Evolutionary conservation across 768 basidiomycete species (phyloP).

Genomic region (Pulveroboletus sp.): DNA sequence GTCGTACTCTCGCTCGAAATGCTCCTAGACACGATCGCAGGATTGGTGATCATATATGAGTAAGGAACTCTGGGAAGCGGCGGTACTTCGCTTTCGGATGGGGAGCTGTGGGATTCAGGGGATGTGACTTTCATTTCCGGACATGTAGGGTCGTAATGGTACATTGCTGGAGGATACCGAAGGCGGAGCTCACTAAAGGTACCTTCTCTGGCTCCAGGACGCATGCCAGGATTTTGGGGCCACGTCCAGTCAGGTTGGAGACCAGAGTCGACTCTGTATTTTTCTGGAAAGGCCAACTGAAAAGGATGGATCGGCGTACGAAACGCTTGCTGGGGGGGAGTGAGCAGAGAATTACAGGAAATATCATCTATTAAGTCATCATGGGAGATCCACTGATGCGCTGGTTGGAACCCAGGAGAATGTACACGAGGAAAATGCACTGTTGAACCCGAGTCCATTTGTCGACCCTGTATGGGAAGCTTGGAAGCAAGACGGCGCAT

Average conservation of each 20-base stretch:
- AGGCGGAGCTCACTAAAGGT: conserved; percentile 7
- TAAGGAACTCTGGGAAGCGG: conserved; percentile 10
- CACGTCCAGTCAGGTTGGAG: conserved; percentile 15
- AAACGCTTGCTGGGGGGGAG: conserved; percentile 28
- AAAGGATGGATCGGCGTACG: conserved; percentile 26
- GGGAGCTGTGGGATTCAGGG: conserved; percentile 3
- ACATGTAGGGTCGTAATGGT: conserved; percentile 5
- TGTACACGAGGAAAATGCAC: conserved; percentile 8
- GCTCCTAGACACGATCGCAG: conserved; percentile 1
- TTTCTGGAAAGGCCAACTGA: conserved; percentile 17
- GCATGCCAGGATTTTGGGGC: conserved; percentile 12
- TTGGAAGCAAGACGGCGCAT: conserved; percentile 31
- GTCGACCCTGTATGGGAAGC: conserved; percentile 21
- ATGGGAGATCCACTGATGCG: conserved; percentile 11
- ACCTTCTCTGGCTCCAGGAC: conserved; percentile 4
- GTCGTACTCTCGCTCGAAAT: conserved; percentile 1
- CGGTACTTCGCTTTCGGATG: conserved; percentile 8
- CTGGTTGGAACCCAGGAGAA: conserved; percentile 14
- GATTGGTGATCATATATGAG: conserved; percentile 4
- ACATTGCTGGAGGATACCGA: conserved; percentile 3
- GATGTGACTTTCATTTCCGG: conserved; percentile 5
- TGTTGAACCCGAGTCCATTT: conserved; percentile 16
- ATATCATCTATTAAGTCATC: conserved; percentile 8
- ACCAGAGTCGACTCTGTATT: background rate
- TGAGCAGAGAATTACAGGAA: conserved; percentile 11